phyloP scores from a whole-genome alignment of 345 rosid species.

The Eutrema japonicum region DNA sequence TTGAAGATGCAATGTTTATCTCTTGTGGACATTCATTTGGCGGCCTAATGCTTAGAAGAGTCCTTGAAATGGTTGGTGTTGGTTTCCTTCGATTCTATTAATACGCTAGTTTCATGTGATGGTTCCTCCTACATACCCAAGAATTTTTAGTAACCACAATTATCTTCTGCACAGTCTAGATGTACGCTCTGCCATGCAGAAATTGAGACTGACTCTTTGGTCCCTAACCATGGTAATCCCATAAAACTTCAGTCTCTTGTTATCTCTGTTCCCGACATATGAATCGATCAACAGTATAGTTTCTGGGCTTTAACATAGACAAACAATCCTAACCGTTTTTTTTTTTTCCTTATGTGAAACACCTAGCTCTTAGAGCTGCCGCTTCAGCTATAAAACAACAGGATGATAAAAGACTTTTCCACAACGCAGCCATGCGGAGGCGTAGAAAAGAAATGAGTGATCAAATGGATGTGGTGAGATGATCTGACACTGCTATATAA shows the following conservation, averaged over 20 bases:
- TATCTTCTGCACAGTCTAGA: slow-evolving; percentile 77
- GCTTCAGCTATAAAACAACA: slow-evolving; percentile 89
- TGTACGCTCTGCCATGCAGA: slow-evolving; percentile 88
- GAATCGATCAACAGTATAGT: slow-evolving; percentile 5
- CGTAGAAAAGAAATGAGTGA: slow-evolving; percentile 93
- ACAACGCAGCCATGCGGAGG: slow-evolving; percentile 87
- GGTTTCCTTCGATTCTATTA: slow-evolving; percentile 22
- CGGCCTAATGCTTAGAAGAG: slow-evolving; percentile 91
- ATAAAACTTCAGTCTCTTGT: slow-evolving; percentile 29
- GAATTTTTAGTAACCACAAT: slow-evolving; percentile 43
- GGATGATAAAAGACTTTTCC: slow-evolving; percentile 89
- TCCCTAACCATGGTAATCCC: slow-evolving; percentile 82
- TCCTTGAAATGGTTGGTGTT: slow-evolving; percentile 72
- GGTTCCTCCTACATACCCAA: slow-evolving; percentile 27
- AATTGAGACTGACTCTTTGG: slow-evolving; percentile 67
- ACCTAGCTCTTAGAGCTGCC: slow-evolving; percentile 92
- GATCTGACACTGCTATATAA: slow-evolving; percentile 55
- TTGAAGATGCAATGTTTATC: slow-evolving; percentile 91
- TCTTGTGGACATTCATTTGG: slow-evolving; percentile 99
- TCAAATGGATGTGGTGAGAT: slow-evolving; percentile 69
- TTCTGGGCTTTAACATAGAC: slow-evolving; percentile 12
- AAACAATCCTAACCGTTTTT: slow-evolving; percentile 16
- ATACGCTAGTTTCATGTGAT: slow-evolving; percentile 26
- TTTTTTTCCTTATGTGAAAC: slow-evolving; percentile 15
- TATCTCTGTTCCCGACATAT: slow-evolving; percentile 15